A percentile compares a stretch with the other conserved stretches of the same genome.
These are phyloP conservation scores for Coprinellus micaceus DNA, from an alignment of 768 basidiomycete species.

Conservation along the genomic window DNA sequence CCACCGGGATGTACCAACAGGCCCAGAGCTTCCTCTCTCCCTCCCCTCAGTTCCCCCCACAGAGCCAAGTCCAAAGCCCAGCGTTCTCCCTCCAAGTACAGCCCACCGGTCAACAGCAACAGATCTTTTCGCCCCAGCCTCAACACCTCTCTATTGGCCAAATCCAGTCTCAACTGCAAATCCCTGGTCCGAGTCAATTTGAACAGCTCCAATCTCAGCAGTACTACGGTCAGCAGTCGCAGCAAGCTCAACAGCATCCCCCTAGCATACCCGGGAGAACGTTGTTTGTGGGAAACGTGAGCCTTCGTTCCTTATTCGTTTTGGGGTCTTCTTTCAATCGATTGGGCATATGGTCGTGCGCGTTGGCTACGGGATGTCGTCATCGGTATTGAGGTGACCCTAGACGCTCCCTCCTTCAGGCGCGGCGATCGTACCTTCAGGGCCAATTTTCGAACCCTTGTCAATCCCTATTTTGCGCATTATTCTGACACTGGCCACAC, in stretches of 20 bases:
- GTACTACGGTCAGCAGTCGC: slow-evolving; percentile 17
- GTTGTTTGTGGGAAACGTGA: slow-evolving; percentile 86
- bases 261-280: slow-evolving; percentile 39
- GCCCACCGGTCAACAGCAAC: background rate
- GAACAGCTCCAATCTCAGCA: slow-evolving; percentile 10
- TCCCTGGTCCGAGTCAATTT: slow-evolving; percentile 1
- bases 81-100: background rate
- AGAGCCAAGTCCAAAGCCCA: background rate
- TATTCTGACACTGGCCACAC: slow-evolving; percentile 37
- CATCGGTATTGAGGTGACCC: too few species aligned
- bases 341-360: background rate
- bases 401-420: background rate
- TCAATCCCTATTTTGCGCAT: background rate
- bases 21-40: background rate
- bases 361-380: background rate
- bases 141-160: background rate
- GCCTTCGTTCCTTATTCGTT: slow-evolving; percentile 19
- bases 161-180: background rate
- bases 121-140: slow-evolving; percentile 4
- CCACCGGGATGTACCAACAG: background rate
- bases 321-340: background rate
- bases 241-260: slow-evolving; percentile 17
- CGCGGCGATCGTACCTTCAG: background rate
- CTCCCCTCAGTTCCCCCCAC: background rate
- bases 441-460: background rate